These are phyloP conservation scores for Leccinum truebloodii DNA, from an alignment of 768 basidiomycete genomes.

Conservation along the genomic window DNA sequence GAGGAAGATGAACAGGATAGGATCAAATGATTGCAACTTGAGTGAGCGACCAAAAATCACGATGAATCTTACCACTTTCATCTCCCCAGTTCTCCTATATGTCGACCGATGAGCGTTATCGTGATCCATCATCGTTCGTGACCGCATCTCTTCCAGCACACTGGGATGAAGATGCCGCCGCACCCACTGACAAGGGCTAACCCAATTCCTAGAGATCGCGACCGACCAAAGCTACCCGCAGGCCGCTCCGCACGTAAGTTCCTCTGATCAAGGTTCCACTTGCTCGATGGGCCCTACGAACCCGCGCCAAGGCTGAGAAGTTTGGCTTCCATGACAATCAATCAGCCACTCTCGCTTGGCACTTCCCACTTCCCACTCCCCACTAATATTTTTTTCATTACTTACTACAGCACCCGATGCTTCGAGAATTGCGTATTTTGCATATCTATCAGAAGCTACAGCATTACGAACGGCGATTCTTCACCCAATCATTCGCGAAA, in stretches of 20 bases:
- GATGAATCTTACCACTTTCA: slow-evolving; percentile 1
- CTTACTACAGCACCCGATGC: slow-evolving; percentile 4
- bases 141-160: not conserved
- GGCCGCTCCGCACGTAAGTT: not conserved
- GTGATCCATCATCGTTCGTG: slow-evolving; percentile 1
- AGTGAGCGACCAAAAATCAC: slow-evolving; percentile 3
- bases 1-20: slow-evolving; percentile 4
- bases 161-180: not conserved
- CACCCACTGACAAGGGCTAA: not conserved
- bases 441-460: slow-evolving; percentile 13
- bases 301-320: slow-evolving; percentile 7
- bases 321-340: slow-evolving; percentile 19
- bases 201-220: not conserved
- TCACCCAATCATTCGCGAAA: not conserved
- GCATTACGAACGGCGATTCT: slow-evolving; percentile 4
- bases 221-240: not conserved
- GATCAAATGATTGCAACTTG: slow-evolving; percentile 2
- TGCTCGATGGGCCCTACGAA: not conserved
- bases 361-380: slow-evolving; percentile 1
- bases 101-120: slow-evolving; percentile 1
- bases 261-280: not conserved
- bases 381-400: slow-evolving; percentile 4
- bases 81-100: not conserved
- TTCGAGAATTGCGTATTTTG: slow-evolving; percentile 5
- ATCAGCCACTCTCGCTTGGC: slow-evolving; percentile 8